Conservation (phyloP, 1,139 yeast genomes). For the Kluyveromyces sp. region DNA sequence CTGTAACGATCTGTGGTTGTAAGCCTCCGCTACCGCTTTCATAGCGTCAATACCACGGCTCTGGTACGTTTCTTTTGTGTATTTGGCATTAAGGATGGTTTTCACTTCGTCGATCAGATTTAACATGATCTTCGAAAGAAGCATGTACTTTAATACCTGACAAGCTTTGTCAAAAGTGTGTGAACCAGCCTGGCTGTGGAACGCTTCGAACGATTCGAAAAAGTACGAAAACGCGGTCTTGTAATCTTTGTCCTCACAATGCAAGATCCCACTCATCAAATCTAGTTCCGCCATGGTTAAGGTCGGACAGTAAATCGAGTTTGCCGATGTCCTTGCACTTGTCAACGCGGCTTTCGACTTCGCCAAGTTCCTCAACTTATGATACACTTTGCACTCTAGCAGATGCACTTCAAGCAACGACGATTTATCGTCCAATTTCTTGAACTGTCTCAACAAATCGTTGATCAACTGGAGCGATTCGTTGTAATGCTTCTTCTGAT, state of each 20-base stretch:
- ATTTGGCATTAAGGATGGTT: conserved; percentile 67
- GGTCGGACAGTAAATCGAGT: conserved; percentile 94
- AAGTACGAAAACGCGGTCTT: conserved; percentile 94
- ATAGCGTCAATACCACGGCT: conserved; percentile 78
- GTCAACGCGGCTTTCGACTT: conserved; percentile 90
- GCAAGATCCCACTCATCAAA: conserved; percentile 89
- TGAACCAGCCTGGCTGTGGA: conserved; percentile 41
- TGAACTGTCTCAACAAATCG: conserved; percentile 71
- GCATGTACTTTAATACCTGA: conserved; percentile 82
- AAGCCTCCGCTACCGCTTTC: conserved; percentile 88
- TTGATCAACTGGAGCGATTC: conserved; percentile 70
- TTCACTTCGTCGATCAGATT: conserved; percentile 82
- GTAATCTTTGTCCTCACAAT: conserved; percentile 95
- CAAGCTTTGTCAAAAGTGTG: conserved; percentile 59
- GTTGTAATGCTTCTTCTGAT: conserved; percentile 55
- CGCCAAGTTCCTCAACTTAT: conserved; percentile 86
- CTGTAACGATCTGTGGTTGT: conserved; percentile 79
- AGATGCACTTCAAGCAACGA: conserved; percentile 93
- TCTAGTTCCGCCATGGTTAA: conserved; percentile 89
- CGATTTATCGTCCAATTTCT: conserved; percentile 90
- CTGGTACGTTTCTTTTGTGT: conserved; percentile 65
- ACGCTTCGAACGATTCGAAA: conserved; percentile 91
- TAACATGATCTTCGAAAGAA: conserved; percentile 88
- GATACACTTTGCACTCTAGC: conserved; percentile 83
- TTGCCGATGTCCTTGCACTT: conserved; percentile 93